Conservation (phyloP, 2,329 filamentous ascomycete genomes). For the Pseudohalonectria lignicola region DNA sequence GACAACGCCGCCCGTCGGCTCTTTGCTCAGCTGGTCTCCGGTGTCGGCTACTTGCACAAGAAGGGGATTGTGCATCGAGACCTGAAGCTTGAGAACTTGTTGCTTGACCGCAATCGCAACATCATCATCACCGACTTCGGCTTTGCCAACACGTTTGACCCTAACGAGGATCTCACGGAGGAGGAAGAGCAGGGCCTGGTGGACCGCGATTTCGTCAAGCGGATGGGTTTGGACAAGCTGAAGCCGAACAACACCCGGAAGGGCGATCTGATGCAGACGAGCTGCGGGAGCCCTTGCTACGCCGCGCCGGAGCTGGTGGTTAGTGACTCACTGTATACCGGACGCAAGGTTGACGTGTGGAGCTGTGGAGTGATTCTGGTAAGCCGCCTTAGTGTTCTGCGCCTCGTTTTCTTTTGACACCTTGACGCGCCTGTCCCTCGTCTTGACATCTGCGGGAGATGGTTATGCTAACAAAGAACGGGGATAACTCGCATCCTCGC, state of each 20-base stretch:
- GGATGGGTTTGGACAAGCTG: slow-evolving; percentile 71
- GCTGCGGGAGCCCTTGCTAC: slow-evolving; percentile 96
- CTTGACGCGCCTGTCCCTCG: slow-evolving; percentile 6
- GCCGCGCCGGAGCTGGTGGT: slow-evolving; percentile 95
- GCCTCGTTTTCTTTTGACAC: slow-evolving; percentile 5
- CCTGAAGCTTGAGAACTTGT: slow-evolving; percentile 88
- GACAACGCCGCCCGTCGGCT: slow-evolving; percentile 82
- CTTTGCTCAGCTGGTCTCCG: slow-evolving; percentile 92
- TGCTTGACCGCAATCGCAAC: slow-evolving; percentile 92
- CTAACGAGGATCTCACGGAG: slow-evolving; percentile 74
- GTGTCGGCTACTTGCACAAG: slow-evolving; percentile 94
- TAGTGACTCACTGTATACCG: slow-evolving; percentile 93
- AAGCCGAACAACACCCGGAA: slow-evolving; percentile 66
- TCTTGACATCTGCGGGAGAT: too few species aligned
- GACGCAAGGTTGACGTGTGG: slow-evolving; percentile 97
- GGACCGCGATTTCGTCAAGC: slow-evolving; percentile 82
- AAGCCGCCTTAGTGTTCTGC: slow-evolving; percentile 35
- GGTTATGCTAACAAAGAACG: too few species aligned
- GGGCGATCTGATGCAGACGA: slow-evolving; percentile 97
- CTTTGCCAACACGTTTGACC: slow-evolving; percentile 95
- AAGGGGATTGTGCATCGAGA: slow-evolving; percentile 98
- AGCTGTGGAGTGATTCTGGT: slow-evolving; percentile 98
- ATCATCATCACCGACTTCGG: slow-evolving; percentile 99
- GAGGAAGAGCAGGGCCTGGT: slow-evolving; percentile 81
- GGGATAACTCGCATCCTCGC: too few species aligned